Conservation (phyloP, 192 early-diverging fungal species). For the Coemansia sp. region DNA sequence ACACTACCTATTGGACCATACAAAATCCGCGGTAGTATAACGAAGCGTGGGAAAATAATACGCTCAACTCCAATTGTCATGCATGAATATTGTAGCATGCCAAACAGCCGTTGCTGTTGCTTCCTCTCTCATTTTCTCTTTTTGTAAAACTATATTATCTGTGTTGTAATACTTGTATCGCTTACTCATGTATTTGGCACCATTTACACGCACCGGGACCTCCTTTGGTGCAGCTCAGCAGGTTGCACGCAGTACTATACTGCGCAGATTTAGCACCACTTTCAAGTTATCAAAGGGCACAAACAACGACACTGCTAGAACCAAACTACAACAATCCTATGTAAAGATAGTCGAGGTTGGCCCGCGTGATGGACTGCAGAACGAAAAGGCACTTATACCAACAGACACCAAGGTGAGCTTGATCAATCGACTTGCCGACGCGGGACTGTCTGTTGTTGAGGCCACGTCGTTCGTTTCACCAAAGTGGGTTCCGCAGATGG, state of each 20-base stretch:
- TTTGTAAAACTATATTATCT: neutral
- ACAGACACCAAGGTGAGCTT: conserved; percentile 82
- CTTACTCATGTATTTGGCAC: neutral
- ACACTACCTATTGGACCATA: too few relatives aligned
- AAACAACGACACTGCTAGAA: neutral
- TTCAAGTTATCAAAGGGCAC: neutral
- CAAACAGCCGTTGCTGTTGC: too few relatives aligned
- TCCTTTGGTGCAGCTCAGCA: neutral
- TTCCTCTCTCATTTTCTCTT: neutral
- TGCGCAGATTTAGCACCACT: conserved; percentile 25
- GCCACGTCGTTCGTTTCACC: conserved; percentile 93
- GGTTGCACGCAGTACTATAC: neutral
- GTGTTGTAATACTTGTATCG: too few relatives aligned
- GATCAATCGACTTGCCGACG: conserved; percentile 76
- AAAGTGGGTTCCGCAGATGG: conserved; percentile 97
- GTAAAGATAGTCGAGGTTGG: conserved; percentile 96
- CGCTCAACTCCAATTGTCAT: too few relatives aligned
- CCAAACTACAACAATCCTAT: conserved; percentile 21
- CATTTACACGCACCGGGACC: neutral
- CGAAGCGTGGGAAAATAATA: neutral
- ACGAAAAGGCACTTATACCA: conserved; percentile 83
- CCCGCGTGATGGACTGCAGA: conserved; percentile 95
- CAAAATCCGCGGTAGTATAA: too few relatives aligned
- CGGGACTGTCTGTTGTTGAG: conserved; percentile 84
- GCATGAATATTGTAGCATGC: too few relatives aligned